phyloP scores from a whole-genome alignment of 805 yeast genomes.

The Nakazawaea peltata region DNA sequence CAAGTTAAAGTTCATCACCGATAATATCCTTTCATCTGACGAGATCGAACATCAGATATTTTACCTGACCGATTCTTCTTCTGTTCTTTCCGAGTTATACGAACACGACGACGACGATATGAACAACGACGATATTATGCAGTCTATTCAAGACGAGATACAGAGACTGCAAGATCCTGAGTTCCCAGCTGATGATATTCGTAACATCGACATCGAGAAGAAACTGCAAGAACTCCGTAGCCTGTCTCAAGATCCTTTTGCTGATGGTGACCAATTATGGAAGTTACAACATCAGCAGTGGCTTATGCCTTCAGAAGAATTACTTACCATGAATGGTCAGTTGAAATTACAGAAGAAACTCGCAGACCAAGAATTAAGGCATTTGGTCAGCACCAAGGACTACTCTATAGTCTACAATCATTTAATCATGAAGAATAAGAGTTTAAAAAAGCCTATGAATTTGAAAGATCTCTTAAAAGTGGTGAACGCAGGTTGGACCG shows the following conservation, averaged over 20 bases:
- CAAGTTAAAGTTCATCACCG: slow-evolving; percentile 34
- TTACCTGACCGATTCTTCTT: slow-evolving; percentile 28
- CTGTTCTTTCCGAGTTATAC: slow-evolving; percentile 17
- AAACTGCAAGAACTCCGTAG: slow-evolving; percentile 25
- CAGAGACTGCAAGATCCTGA: neutral
- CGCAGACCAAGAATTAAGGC: slow-evolving; percentile 18
- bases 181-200: slow-evolving; percentile 5
- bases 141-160: slow-evolving; percentile 3
- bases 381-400: slow-evolving; percentile 33
- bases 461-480: slow-evolving; percentile 64
- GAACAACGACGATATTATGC: slow-evolving; percentile 13
- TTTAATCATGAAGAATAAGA: slow-evolving; percentile 62
- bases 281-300: slow-evolving; percentile 59
- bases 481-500: slow-evolving; percentile 80
- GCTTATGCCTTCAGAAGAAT: slow-evolving; percentile 35
- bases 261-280: slow-evolving; percentile 61
- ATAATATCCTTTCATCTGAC: slow-evolving; percentile 40
- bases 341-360: slow-evolving; percentile 15
- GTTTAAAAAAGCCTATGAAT: slow-evolving; percentile 63
- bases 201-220: slow-evolving; percentile 16
- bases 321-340: slow-evolving; percentile 17
- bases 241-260: slow-evolving; percentile 24
- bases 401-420: slow-evolving; percentile 58
- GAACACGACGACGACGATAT: slow-evolving; percentile 17
- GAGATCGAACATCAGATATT: slow-evolving; percentile 44